Percentiles rank a stretch among this genome's conserved stretches.
Conservation (phyloP, 805 yeast genomes). For the Candida sphagnicola region DNA sequence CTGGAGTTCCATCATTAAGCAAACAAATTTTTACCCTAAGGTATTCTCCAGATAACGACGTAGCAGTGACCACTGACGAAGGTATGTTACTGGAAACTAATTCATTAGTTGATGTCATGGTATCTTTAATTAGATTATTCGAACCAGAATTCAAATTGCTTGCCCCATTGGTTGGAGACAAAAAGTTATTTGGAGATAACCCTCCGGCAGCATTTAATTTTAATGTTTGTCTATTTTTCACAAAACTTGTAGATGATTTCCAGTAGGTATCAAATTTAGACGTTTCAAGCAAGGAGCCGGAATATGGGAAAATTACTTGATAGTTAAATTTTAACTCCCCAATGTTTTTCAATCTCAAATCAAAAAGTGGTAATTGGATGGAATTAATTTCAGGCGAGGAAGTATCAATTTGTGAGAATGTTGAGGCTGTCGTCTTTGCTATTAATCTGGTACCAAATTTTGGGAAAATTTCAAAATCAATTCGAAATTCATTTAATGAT, state of each 20-base stretch:
- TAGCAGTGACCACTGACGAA: constrained; percentile 82
- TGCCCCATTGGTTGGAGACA: constrained; percentile 26
- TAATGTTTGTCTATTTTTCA: constrained; percentile 23
- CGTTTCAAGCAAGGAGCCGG: constrained; percentile 79
- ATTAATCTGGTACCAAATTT: constrained; percentile 90
- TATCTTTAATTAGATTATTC: background rate
- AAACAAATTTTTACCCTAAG: constrained; percentile 64
- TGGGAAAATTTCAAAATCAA: constrained; percentile 89
- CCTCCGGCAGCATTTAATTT: constrained; percentile 36
- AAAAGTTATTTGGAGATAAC: constrained; percentile 37
- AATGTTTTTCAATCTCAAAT: constrained; percentile 71
- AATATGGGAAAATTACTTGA: constrained; percentile 85
- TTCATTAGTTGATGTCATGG: constrained; percentile 15
- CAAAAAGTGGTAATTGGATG: constrained; percentile 70
- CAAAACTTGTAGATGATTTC: constrained; percentile 76
- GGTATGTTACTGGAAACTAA: constrained; percentile 14
- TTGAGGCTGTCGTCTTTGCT: constrained; percentile 81
- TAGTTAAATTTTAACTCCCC: constrained; percentile 77
- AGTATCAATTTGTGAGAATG: constrained; percentile 41
- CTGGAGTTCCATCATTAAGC: constrained; percentile 80
- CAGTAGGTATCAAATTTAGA: constrained; percentile 94
- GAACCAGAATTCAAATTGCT: constrained; percentile 6
- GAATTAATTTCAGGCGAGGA: constrained; percentile 38
- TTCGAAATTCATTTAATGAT: constrained; percentile 54
- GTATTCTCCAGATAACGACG: constrained; percentile 82